Base-by-base conservation (phyloP, 345 rosid genomes). In the Zanthoxylum bungeanum region DNA sequence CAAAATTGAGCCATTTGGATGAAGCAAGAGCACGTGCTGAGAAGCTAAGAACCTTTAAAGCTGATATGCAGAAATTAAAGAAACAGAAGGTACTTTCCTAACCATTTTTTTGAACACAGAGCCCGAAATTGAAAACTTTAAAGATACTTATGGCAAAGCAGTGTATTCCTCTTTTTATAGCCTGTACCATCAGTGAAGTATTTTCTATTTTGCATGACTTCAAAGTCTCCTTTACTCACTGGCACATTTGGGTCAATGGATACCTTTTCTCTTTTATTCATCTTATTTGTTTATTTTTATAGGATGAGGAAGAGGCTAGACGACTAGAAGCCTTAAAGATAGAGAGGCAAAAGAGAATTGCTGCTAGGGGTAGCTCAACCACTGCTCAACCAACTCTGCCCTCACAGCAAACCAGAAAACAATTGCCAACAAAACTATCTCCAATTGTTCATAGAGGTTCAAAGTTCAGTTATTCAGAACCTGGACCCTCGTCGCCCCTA, bases 21-120 rank as follows among this genome's bases (percentile, higher is more conserved):
- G 99, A 93, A 86, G 98, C 98, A 62, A 86, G 69, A 79, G 94
- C 88, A 21, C 98, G 99, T 28, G 99, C 99, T 69, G 98, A 96
- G 75, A 88, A 77, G 78, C 88, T 96, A 60, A 91, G 99, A 78
- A 81, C 76, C 56, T 96, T 79, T 72, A 96, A 96, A 85, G 96
- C 96, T 77, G 99, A 96, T 76, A 90, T 96, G 67, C 91, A 86
- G 91, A 93, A 93, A 81, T 70, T 96, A 80, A 96, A 91, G 85
- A 96, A 91, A 82, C 96, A 93, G 77, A 91, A 88, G 93, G 98
- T 95, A 77, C 76, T 65, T 73, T 49, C 37, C 63, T 59, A 17
- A 60, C 49, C 27, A 27, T 60, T 36, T 12, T 21, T 61, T 46
- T 11, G 61, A 72, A 11, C 60, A 27, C 36, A 39, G 21, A 53